Evolutionary conservation across 352 stramenopile genomes (phyloP).

Genomic region (Globisporangium splendens): DNA sequence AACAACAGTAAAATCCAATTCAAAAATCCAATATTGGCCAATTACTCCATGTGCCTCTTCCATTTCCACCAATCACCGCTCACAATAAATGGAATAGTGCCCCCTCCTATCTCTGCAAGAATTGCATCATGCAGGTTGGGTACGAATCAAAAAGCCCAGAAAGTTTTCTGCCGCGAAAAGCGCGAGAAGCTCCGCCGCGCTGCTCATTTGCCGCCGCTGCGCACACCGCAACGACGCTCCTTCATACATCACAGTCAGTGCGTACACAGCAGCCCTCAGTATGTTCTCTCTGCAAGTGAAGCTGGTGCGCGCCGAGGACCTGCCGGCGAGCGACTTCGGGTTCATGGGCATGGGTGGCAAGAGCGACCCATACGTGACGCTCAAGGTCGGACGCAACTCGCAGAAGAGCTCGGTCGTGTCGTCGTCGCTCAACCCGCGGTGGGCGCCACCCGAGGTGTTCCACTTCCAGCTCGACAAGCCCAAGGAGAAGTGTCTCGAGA

Average conservation of each 20-base stretch:
- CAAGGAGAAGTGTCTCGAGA: constrained; percentile 49
- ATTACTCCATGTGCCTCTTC: not conserved
- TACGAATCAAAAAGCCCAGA: too few species aligned
- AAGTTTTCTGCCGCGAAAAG: too few species aligned
- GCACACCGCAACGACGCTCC: too few species aligned
- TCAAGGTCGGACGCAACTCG: constrained; percentile 45
- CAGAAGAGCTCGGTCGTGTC: constrained; percentile 53
- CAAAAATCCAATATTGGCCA: not conserved
- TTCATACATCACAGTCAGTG: too few species aligned
- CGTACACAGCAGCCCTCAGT: not conserved
- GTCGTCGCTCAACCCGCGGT: constrained; percentile 48
- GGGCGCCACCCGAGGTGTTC: constrained; percentile 54
- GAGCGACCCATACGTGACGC: constrained; percentile 70
- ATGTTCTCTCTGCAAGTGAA: constrained; percentile 64
- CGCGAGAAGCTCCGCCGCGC: too few species aligned
- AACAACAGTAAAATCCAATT: not conserved
- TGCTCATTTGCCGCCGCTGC: too few species aligned
- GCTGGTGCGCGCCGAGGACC: constrained; percentile 42
- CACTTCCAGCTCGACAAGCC: constrained; percentile 63
- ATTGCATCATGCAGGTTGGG: too few species aligned
- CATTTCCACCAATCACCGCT: constrained; percentile 5
- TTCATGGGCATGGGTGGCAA: constrained; percentile 73
- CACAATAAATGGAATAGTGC: not conserved
- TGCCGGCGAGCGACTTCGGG: constrained; percentile 55
- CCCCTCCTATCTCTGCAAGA: not conserved